phyloP scores from a whole-genome alignment of 305 asterid genomes.

The Fraxinus xanthoxyloides region DNA sequence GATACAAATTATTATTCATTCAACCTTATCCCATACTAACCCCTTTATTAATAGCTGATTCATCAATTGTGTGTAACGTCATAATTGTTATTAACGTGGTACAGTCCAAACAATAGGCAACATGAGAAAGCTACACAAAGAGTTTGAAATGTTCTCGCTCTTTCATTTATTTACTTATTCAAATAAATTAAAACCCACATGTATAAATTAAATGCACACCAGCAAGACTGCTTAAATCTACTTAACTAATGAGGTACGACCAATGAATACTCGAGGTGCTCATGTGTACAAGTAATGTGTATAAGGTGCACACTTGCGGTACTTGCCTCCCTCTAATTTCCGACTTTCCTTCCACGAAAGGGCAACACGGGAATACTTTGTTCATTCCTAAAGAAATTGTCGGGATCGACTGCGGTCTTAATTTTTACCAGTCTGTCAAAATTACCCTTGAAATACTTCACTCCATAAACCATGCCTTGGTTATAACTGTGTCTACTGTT shows the following conservation, averaged over 20 bases:
- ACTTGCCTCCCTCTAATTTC: not conserved
- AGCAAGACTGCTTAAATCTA: not conserved
- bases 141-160: not conserved
- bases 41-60: too few species aligned
- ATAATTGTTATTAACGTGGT: not conserved
- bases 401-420: constrained; percentile 32
- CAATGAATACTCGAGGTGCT: not conserved
- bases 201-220: not conserved
- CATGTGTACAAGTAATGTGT: not conserved
- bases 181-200: not conserved
- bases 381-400: constrained; percentile 31
- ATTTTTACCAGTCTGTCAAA: constrained; percentile 28
- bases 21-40: too few species aligned
- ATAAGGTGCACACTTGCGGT: too few species aligned
- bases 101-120: not conserved
- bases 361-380: constrained; percentile 29
- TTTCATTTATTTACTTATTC: not conserved
- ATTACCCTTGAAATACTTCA: constrained; percentile 43
- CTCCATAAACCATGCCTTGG: constrained; percentile 38
- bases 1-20: too few species aligned
- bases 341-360: not conserved
- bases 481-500: constrained; percentile 27
- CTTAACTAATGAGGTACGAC: not conserved
- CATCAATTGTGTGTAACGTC: too few species aligned
- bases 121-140: not conserved